Evolutionary conservation across 352 stramenopile genomes (phyloP), one percentile per base, ranked within the genome.

Genomic region (Phytophthora palmivora): DNA sequence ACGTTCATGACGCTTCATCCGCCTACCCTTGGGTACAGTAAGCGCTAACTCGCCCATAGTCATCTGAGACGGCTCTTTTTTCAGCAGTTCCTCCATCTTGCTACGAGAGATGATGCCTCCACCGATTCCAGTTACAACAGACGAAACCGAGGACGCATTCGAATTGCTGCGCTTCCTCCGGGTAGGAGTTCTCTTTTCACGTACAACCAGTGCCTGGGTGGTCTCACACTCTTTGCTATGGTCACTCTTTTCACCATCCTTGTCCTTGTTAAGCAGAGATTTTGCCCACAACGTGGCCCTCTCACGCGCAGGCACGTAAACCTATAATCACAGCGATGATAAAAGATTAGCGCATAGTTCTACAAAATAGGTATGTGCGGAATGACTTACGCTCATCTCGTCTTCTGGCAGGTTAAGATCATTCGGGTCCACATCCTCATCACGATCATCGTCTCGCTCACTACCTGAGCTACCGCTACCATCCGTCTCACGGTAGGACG

Each of bases 1-100:
- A 22, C 83, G 74, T 24, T 90, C 84, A 48, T 92, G 72, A 16
- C 72, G 79, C 51, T 87, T 77, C 46, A 80, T 70, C 6, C 75
- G 76, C 26, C 67, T 63, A 2, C 87, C 83, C 54, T 84, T 89
- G 0, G 87, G 84, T 14, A 95, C 83, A 26, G 82, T 89, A 11
- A 93, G 58, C 6, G 87, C 87, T 14, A 95, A 52, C 49, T 95
- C 82, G 15, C 87, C 84, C 85, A 95, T 93, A 0, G 84, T 94
- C 85, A 94, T 94, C 59, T 92, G 76, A 7, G 83, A 89, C 2
- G 79, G 80, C 57, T 90, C 79, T 39, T 93, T 91, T 72, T 87
- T 83, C 26, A 79, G 14, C 16, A 87, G 47, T 45, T 91, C 76
- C 12, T 85, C 72, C 26, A 81, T 76, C 58, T 87, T 88, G 33